Base-by-base conservation (phyloP, 768 basidiomycete species). In the Trametes gibbosa region DNA sequence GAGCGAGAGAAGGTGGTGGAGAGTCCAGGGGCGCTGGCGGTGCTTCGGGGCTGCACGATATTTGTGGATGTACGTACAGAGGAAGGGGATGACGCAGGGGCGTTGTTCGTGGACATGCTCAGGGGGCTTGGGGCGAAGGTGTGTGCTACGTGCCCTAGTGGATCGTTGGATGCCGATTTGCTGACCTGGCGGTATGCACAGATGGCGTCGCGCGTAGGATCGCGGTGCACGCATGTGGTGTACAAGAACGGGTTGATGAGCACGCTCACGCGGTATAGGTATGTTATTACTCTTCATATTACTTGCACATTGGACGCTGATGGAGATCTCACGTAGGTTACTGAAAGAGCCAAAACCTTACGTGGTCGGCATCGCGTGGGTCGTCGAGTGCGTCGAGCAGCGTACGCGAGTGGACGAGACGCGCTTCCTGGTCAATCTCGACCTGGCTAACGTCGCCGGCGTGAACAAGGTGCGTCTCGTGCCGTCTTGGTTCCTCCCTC, bases 361-460 rank as follows among this genome's bases (percentile, higher is more conserved):
- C 24, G 85, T 92, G 16, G 88, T 96, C 16, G 89, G 91, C 8
- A 90, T 94, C 64, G 87, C 84, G 17, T 95, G 93, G 93, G 89
- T 95, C 5, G 89, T 94, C 2, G 86, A 91, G 67, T 95, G 92
- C 63, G 87, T 81, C 1, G 92, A 94, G 65, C 82, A 85, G 62
- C 78, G 80, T 45, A 71, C 71, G 39, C 81, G 73, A 45, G 82
- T 89, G 3, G 89, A 87, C 23, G 92, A 92, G 68, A 70, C 75
- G 3, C 79, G 74, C 43, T 90, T 84, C 68, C 72, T 85, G 32
- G 79, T 93, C 51, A 84, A 90, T 66, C 73, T 92, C 3, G 84
- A 76, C 10, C 58, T 63, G 34, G 74, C 76, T 51, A 84, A 86
- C 53, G 76, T 88, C 23, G 82, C 82, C 4, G 84, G 85, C 19